Evolutionary conservation across 805 yeast species (phyloP).

Genomic region (Osmozyma mogii): DNA sequence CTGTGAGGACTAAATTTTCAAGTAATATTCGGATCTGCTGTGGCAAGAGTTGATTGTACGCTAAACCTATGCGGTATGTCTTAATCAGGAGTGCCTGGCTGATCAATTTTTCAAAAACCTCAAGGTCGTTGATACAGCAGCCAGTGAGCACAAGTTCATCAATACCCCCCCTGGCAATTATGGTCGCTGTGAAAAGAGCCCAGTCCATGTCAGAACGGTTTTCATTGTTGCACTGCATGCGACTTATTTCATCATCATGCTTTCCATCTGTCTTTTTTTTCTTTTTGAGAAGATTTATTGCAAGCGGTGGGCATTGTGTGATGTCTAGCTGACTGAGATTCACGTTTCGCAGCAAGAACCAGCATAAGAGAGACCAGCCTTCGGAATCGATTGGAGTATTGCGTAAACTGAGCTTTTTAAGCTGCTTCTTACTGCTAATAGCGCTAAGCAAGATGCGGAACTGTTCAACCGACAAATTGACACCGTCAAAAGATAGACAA

Average conservation of each 20-base stretch:
- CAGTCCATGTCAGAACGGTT: conserved; percentile 78
- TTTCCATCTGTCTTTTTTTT: conserved; percentile 16
- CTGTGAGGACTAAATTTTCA: conserved; percentile 48
- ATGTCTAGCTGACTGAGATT: conserved; percentile 55
- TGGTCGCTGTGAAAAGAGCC: conserved; percentile 64
- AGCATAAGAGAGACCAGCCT: conserved; percentile 77
- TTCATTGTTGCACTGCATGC: conserved; percentile 42
- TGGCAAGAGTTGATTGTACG: conserved; percentile 56
- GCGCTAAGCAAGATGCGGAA: conserved; percentile 66
- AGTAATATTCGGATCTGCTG: conserved; percentile 50
- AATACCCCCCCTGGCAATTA: conserved; percentile 63
- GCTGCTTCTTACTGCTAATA: conserved; percentile 51
- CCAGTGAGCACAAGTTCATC: conserved; percentile 79
- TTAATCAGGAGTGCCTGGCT: conserved; percentile 44
- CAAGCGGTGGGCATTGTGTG: conserved; percentile 55
- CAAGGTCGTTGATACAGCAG: conserved; percentile 51
- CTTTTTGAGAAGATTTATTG: conserved; percentile 36
- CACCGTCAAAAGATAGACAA: conserved; percentile 73
- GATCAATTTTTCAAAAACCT: conserved; percentile 47
- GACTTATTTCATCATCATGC: conserved; percentile 18
- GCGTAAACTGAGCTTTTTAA: conserved; percentile 68
- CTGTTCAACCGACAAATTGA: conserved; percentile 66
- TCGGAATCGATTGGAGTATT: conserved; percentile 65
- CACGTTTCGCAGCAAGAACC: conserved; percentile 59
- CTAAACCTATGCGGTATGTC: conserved; percentile 66